Percentiles rank a stretch among this genome's conserved stretches.
Conservation (phyloP, 345 rosid genomes). For the Isatis tinctoria region DNA sequence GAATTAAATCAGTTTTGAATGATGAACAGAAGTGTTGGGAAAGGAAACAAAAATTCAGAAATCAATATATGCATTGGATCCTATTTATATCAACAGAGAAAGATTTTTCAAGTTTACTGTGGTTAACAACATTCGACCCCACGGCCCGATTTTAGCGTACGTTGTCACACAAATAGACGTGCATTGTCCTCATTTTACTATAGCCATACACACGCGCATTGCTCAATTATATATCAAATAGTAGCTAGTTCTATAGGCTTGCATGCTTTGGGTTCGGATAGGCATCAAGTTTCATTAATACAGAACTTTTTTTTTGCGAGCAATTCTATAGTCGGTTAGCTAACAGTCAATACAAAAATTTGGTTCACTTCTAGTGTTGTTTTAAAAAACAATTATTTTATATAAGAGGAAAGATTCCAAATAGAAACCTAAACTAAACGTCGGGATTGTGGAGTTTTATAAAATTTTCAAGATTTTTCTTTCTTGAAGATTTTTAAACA, state of each 20-base stretch:
- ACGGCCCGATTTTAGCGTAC: slow-evolving; percentile 25
- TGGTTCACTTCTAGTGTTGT: neutral
- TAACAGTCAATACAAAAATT: too few relatives aligned
- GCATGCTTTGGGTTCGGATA: neutral
- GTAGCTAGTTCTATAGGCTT: slow-evolving; percentile 8
- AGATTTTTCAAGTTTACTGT: slow-evolving; percentile 4
- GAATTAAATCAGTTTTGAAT: neutral
- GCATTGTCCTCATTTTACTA: slow-evolving; percentile 10
- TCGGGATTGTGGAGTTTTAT: neutral
- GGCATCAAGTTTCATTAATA: neutral
- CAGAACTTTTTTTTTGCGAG: too few relatives aligned
- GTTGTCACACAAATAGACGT: slow-evolving; percentile 22
- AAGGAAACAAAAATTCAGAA: slow-evolving; percentile 3
- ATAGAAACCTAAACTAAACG: neutral
- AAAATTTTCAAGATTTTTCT: too few relatives aligned
- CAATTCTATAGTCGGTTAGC: too few relatives aligned
- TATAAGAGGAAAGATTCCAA: neutral
- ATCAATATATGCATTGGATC: slow-evolving; percentile 26
- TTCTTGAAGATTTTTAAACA: neutral
- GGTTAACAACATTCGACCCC: slow-evolving; percentile 20
- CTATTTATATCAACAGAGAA: slow-evolving; percentile 12
- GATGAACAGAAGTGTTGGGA: neutral
- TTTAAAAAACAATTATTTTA: neutral
- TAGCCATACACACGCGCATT: slow-evolving; percentile 6
- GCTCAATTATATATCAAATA: slow-evolving; percentile 15